phyloP scores from a whole-genome alignment of 192 early-diverging fungal genomes.

The Coemansia sp. region DNA sequence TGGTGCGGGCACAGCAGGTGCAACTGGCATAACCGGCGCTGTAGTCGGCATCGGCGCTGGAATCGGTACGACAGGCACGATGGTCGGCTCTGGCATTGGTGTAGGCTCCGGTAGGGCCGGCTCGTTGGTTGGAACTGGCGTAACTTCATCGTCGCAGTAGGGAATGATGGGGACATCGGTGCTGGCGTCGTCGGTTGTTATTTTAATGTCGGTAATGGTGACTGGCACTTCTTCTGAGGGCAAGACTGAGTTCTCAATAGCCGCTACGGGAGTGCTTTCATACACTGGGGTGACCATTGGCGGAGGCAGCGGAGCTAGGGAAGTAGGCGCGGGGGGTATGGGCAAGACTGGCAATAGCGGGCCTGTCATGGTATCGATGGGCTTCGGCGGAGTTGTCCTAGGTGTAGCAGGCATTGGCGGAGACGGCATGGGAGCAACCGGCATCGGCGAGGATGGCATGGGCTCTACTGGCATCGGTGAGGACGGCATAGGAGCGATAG shows the following conservation, averaged over 20 bases:
- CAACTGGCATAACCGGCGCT: background rate
- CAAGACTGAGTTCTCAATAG: background rate
- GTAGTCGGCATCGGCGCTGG: constrained; percentile 5
- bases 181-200: background rate
- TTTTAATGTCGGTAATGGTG: background rate
- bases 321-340: constrained; percentile 3
- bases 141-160: background rate
- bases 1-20: background rate
- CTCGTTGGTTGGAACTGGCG: background rate
- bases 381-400: background rate
- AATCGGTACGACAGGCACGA: background rate
- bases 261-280: background rate
- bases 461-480: background rate
- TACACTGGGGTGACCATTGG: background rate
- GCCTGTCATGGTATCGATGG: background rate
- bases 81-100: constrained; percentile 5
- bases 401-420: constrained; percentile 3
- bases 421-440: constrained; percentile 13
- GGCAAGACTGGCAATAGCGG: constrained; percentile 4
- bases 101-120: background rate
- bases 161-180: background rate
- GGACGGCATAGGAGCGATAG: background rate
- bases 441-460: constrained; percentile 16
- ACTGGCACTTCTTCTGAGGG: background rate
- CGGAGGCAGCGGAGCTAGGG: constrained; percentile 5